Evolutionary conservation across 352 stramenopile species (phyloP).

Genomic region (Globisporangium lucens): DNA sequence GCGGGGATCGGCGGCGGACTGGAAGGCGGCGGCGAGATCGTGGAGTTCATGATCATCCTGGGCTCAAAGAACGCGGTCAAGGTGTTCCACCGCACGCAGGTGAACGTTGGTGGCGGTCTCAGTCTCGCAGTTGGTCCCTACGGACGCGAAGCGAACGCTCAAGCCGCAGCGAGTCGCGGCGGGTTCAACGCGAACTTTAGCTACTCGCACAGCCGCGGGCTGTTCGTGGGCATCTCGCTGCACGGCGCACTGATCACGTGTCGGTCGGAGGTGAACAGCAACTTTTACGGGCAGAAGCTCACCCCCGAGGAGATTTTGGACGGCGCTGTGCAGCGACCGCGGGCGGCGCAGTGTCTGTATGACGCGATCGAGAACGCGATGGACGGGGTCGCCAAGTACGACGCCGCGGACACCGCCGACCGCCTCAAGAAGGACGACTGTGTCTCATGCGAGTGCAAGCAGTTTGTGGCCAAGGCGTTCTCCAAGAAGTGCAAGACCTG

Average conservation of each 20-base stretch:
- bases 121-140: conserved; percentile 90
- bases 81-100: conserved; percentile 85
- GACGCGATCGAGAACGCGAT: conserved; percentile 73
- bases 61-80: conserved; percentile 91
- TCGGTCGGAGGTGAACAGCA: conserved; percentile 91
- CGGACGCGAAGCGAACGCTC: conserved; percentile 75
- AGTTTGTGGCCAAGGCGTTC: conserved; percentile 63
- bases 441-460: conserved; percentile 47
- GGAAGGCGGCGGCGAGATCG: conserved; percentile 88
- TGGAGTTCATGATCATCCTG: conserved; percentile 95
- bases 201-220: conserved; percentile 90
- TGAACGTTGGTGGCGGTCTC: conserved; percentile 91
- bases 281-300: conserved; percentile 91
- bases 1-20: conserved; percentile 85
- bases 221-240: conserved; percentile 93
- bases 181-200: conserved; percentile 92
- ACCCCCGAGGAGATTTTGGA: conserved; percentile 76
- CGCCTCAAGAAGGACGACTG: conserved; percentile 29
- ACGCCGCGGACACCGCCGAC: conserved; percentile 27
- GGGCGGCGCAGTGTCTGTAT: conserved; percentile 73
- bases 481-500: conserved; percentile 82
- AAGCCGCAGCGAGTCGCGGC: conserved; percentile 72
- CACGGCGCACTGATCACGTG: conserved; percentile 91
- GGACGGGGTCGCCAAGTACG: conserved; percentile 61
- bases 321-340: conserved; percentile 49